Evolutionary conservation across 169 alveolate species (phyloP), one percentile per base, ranked within the genome.

Genomic region (Plasmodium ovale): DNA sequence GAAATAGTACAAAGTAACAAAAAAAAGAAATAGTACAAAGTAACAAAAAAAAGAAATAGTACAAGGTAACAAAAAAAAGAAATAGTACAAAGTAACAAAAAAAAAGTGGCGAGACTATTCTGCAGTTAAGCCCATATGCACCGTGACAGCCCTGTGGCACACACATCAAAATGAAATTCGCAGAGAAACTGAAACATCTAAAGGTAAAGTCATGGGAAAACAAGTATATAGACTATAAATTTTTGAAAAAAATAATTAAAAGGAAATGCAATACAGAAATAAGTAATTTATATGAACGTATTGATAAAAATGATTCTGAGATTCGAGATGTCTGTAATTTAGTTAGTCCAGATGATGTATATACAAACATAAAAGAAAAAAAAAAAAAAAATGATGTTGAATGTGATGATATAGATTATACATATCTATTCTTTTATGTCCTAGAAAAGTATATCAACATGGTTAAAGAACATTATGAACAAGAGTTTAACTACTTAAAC

Each of bases 151-250:
- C n/a, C n/a, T n/a, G n/a, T n/a, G n/a, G n/a, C n/a, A n/a, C n/a
- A n/a, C n/a, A n/a, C n/a, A n/a, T n/a, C 31, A 87, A 73, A 62
- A 92, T 92, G 94, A 92, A 92, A 49, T 92, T 87, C 14, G 94
- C 72, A 1, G 94, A 92, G 25, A 92, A 72, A 29, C 23, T 92
- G 23, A 85, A 92, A 44, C 72, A 51, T 19, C 65, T 87, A 25
- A 92, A 92, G 60, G 56, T 73, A 39, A 87, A 91, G 6, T 79
- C 87, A 21, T 92, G 94, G 94, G 88, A 92, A 21, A 70, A 89
- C 54, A 87, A 73, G 31, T 73, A 82, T 42, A 51, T 92, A 39
- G 53, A 73, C 58, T 92, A 92, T 77, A 79, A 92, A 7, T 51
- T 54, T 29, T 87, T 73, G 49, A 19, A 59, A 39, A 59, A 47